These are phyloP conservation scores for Diutina scorzettiae DNA, from an alignment of 1,139 yeast species.

Conservation along the genomic window DNA sequence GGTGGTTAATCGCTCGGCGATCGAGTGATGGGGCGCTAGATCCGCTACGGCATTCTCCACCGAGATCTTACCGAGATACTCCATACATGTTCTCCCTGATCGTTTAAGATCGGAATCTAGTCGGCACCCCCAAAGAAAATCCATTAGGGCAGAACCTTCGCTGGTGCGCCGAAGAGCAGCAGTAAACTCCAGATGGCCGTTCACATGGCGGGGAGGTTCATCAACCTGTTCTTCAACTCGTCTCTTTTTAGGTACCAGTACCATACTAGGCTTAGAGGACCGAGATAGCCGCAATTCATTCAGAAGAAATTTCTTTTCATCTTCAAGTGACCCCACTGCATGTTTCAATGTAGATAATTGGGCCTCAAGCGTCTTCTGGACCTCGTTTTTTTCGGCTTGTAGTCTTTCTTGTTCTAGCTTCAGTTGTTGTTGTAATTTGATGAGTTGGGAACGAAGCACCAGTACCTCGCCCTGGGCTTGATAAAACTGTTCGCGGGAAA, in stretches of 20 bases:
- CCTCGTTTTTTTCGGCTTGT: constrained; percentile 19
- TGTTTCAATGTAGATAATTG: constrained; percentile 31
- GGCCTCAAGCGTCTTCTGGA: constrained; percentile 23
- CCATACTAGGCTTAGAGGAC: neutral
- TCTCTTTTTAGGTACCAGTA: neutral
- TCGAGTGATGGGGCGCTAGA: constrained; percentile 19
- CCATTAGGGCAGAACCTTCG: constrained; percentile 25
- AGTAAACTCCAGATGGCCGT: neutral
- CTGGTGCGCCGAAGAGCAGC: constrained; percentile 7
- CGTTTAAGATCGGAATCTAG: neutral
- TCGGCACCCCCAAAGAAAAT: constrained; percentile 22
- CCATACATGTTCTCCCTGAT: constrained; percentile 27
- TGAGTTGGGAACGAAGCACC: constrained; percentile 54
- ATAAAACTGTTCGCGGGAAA: constrained; percentile 16
- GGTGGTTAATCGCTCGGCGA: constrained; percentile 21
- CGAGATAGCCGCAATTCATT: constrained; percentile 24
- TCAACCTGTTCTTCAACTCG: neutral
- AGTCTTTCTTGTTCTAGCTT: constrained; percentile 32
- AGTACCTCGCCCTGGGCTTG: constrained; percentile 70
- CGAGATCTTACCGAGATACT: constrained; percentile 35
- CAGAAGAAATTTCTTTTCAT: constrained; percentile 56
- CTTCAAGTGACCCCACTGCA: constrained; percentile 46
- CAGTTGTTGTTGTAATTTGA: constrained; percentile 33
- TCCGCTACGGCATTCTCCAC: constrained; percentile 17
- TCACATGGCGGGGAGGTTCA: neutral